These are phyloP conservation scores for Lablab purpureus DNA, from an alignment of 306 rosid genomes.

Conservation along the genomic window DNA sequence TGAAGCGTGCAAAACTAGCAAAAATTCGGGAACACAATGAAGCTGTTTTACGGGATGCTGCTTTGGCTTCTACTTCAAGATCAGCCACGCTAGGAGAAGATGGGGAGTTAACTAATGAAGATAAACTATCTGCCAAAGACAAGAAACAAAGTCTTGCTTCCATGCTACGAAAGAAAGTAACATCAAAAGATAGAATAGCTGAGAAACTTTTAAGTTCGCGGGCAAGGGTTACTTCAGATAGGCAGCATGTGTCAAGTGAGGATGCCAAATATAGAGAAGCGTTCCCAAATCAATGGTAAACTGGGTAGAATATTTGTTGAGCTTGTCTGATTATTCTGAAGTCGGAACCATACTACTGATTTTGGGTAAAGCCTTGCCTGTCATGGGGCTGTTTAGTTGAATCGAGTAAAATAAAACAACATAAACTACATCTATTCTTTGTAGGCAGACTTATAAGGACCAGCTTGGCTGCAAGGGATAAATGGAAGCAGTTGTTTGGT, in stretches of 20 bases:
- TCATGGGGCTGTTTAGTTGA: conserved; percentile 24
- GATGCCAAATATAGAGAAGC: conserved; percentile 76
- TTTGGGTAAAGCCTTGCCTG: conserved; percentile 26
- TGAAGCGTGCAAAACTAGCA: conserved; percentile 86
- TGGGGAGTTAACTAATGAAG: conserved; percentile 40
- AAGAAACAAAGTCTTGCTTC: conserved; percentile 76
- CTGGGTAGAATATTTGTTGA: conserved; percentile 16
- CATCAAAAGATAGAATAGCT: conserved; percentile 76
- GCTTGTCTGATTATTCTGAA: conserved; percentile 33
- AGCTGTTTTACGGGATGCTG: conserved; percentile 76
- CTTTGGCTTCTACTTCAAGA: conserved; percentile 78
- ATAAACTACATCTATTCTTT: background rate
- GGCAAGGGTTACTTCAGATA: conserved; percentile 58
- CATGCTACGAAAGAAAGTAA: conserved; percentile 82
- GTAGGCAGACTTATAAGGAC: conserved; percentile 29
- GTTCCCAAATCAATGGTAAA: conserved; percentile 82
- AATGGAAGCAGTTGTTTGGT: conserved; percentile 35
- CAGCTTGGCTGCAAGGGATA: conserved; percentile 22
- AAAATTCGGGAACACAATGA: conserved; percentile 91
- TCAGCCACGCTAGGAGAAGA: conserved; percentile 70
- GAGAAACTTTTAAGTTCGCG: conserved; percentile 64
- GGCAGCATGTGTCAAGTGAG: conserved; percentile 55
- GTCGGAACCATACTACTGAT: conserved; percentile 33
- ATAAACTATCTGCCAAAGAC: conserved; percentile 49
- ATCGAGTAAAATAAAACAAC: background rate